Base-by-base conservation (phyloP, 2,329 filamentous ascomycete species). In the Colletotrichum sojae region DNA sequence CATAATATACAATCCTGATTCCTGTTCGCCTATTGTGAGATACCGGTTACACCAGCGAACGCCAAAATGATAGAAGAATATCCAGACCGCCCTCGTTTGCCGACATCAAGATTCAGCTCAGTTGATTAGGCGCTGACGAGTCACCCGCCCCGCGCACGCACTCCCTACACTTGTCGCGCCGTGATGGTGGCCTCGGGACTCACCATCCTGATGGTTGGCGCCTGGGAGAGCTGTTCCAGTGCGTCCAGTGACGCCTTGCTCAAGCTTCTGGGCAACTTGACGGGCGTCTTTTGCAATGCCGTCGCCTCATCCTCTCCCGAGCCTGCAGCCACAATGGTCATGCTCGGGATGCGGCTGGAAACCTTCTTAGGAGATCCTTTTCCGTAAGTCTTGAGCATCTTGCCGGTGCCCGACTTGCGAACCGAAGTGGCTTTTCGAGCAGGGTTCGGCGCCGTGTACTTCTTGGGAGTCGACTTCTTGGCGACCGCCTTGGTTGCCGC, bases 241-340 rank as follows among this genome's bases (percentile, higher is more conserved):
- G 69, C 71, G 15, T 71, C 69, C 27, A 69, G 71, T 12, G 71
- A 70, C 6, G 71, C 70, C 68, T 71, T 71, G 65, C 60, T 62
- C 8, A 68, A 55, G 46, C 69, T 72, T 22, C 59, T 54, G 43
- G 57, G 57, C 12, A 67, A 55, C 57, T 55, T 68, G 40, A 4
- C 57, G 15, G 63, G 31, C 46, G 40, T 65, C 22, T 27, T 51
- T 52, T 54, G 46, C 40, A 51, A 25, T 20, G 62, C 16, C 5
- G 39, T 43, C 4, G 53, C 55, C 5, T 69, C 61, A 16, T 59
- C 25, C 9, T 55, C 58, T 8, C 36, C 54, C n/a, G 52, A 40
- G 13, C 52, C 57, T 8, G 71, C 71, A 15, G 71, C 69, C 13
- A 72, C 61, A 25, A 72, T 71, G 5, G 69, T 72, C 65, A 69